Conservation (phyloP, 257 asterid genomes). For the Ilex aquifolium region DNA sequence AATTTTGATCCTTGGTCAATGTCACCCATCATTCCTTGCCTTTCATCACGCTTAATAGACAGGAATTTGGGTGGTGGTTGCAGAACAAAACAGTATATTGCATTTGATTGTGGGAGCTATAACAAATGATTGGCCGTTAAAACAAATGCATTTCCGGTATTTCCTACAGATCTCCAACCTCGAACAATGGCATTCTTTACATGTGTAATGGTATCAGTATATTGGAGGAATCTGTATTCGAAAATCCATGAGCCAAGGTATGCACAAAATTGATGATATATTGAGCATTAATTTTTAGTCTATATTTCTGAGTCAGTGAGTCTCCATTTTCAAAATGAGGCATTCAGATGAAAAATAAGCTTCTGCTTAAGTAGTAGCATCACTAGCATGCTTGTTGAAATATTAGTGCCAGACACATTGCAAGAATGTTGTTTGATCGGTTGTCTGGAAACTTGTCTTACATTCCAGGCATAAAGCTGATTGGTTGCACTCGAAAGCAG, state of each 20-base stretch:
- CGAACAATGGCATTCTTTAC: constrained; percentile 34
- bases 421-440: no score
- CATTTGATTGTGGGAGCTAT: no score
- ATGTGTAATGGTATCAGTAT: constrained; percentile 33
- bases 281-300: no score
- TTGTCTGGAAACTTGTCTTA: no score
- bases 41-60: constrained; percentile 17
- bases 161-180: constrained; percentile 51
- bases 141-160: constrained; percentile 41
- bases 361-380: no score
- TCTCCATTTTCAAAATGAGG: no score
- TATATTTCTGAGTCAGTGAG: no score
- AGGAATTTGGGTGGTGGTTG: constrained; percentile 32
- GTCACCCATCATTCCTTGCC: constrained; percentile 21
- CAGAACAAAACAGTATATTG: constrained; percentile 13
- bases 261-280: neutral
- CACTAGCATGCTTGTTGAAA: no score
- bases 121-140: constrained; percentile 12
- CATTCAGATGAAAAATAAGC: no score
- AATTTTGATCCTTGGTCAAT: constrained; percentile 8
- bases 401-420: no score
- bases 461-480: no score
- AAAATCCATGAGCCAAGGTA: constrained; percentile 42
- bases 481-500: no score
- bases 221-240: constrained; percentile 38